Percentiles rank a stretch among this genome's conserved stretches.
These are phyloP conservation scores for Dactylellina sp. DNA, from an alignment of 2,329 filamentous ascomycete genomes.

Conservation along the genomic window DNA sequence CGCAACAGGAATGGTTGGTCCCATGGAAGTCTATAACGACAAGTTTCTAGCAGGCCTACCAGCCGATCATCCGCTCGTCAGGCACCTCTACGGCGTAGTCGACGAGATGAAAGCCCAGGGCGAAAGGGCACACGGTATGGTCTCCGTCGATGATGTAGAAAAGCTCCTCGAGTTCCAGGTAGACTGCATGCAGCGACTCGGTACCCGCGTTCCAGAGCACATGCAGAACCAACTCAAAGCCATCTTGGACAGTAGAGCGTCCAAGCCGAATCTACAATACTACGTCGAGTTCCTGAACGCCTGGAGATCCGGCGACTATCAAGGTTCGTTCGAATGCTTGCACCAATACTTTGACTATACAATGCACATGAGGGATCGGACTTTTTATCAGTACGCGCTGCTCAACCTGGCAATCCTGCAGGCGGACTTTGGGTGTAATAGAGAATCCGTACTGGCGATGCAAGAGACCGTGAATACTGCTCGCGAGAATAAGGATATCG, in stretches of 20 bases:
- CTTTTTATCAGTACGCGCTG: constrained; percentile 93
- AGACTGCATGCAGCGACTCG: constrained; percentile 84
- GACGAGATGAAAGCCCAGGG: constrained; percentile 61
- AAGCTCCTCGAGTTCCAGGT: constrained; percentile 87
- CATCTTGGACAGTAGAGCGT: constrained; percentile 72
- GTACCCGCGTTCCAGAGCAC: constrained; percentile 79
- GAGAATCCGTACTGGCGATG: constrained; percentile 92
- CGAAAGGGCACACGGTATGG: constrained; percentile 64
- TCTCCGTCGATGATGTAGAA: constrained; percentile 84
- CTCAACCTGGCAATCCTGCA: constrained; percentile 94
- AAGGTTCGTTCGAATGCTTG: constrained; percentile 87
- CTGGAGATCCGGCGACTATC: constrained; percentile 90
- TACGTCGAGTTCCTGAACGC: constrained; percentile 81
- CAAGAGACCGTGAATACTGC: constrained; percentile 95
- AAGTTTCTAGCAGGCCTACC: constrained; percentile 46
- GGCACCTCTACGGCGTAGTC: constrained; percentile 68
- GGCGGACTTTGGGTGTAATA: constrained; percentile 91
- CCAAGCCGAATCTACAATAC: constrained; percentile 49
- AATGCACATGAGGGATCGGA: constrained; percentile 82
- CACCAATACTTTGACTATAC: constrained; percentile 98
- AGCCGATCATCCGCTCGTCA: constrained; percentile 63
- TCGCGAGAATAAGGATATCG: constrained; percentile 89
- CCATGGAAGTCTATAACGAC: constrained; percentile 36
- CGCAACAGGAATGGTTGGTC: constrained; percentile 16
- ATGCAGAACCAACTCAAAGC: constrained; percentile 78